Evolutionary conservation across 305 asterid species (phyloP).

Genomic region (Plantago rigida): DNA sequence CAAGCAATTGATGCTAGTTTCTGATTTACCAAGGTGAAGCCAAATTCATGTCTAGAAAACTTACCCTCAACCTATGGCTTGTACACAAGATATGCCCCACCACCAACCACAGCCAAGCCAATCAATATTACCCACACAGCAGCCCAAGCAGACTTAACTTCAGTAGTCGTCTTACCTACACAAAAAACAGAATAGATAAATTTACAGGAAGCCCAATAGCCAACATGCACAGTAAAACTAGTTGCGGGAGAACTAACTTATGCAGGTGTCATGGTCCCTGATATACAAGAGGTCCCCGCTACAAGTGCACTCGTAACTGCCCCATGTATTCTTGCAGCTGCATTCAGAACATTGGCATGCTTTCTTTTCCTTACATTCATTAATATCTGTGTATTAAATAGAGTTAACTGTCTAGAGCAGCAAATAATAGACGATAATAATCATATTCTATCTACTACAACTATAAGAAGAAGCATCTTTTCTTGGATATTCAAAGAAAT

Average conservation of each 20-base stretch:
- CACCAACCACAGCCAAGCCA: slow-evolving; percentile 53
- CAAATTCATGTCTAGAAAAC: slow-evolving; percentile 26
- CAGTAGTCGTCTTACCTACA: slow-evolving; percentile 56
- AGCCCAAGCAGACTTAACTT: slow-evolving; percentile 63
- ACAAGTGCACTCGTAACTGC: slow-evolving; percentile 83
- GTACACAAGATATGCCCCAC: slow-evolving; percentile 69
- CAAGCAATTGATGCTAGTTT: background rate
- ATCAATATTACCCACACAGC: slow-evolving; percentile 63
- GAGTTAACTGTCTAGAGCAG: background rate
- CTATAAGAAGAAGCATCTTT: background rate
- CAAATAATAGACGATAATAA: background rate
- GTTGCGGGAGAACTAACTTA: slow-evolving; percentile 46
- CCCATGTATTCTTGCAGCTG: slow-evolving; percentile 82
- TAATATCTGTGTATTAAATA: slow-evolving; percentile 41
- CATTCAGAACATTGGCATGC: slow-evolving; percentile 96
- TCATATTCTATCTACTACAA: background rate
- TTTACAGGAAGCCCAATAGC: background rate
- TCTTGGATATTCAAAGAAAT: background rate
- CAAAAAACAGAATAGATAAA: slow-evolving; percentile 19
- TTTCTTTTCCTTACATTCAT: slow-evolving; percentile 84
- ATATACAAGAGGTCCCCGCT: slow-evolving; percentile 65
- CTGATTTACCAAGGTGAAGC: slow-evolving; percentile 2
- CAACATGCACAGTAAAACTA: background rate
- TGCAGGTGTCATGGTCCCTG: slow-evolving; percentile 91
- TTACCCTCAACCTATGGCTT: slow-evolving; percentile 73